Percentiles rank a stretch among this genome's conserved stretches.
Evolutionary conservation across 306 rosid species (phyloP).

Genomic region (Cyclanthera cordifolia): DNA sequence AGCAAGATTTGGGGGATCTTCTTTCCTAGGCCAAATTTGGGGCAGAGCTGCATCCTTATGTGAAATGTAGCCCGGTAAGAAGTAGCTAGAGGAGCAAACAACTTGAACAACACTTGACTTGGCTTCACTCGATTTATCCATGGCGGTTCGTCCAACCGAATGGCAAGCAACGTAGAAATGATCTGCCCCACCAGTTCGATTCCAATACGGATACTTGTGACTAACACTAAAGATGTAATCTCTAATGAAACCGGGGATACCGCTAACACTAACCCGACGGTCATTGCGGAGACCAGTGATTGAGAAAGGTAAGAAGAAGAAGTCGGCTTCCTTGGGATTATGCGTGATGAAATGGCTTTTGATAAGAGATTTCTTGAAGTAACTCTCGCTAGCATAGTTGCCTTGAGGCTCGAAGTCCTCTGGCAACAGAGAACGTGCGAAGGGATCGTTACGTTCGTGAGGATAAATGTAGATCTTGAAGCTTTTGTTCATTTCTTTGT

Average conservation of each 20-base stretch:
- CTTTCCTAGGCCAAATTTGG: slow-evolving; percentile 66
- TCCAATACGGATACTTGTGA: slow-evolving; percentile 58
- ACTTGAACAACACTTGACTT: slow-evolving; percentile 56
- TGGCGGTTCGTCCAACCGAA: slow-evolving; percentile 60
- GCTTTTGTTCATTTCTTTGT: slow-evolving; percentile 60
- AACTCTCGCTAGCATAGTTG: slow-evolving; percentile 84
- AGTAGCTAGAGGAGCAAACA: slow-evolving; percentile 70
- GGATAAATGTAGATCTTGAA: slow-evolving; percentile 85
- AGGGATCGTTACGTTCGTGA: slow-evolving; percentile 45
- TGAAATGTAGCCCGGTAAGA: slow-evolving; percentile 39
- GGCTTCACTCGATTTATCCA: slow-evolving; percentile 50
- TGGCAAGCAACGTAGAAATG: slow-evolving; percentile 81
- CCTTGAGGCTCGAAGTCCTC: slow-evolving; percentile 52
- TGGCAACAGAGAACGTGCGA: slow-evolving; percentile 60
- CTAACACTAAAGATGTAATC: slow-evolving; percentile 44
- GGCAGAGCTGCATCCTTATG: slow-evolving; percentile 73
- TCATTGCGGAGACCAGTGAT: slow-evolving; percentile 65
- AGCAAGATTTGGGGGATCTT: slow-evolving; percentile 37
- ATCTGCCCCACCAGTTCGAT: slow-evolving; percentile 55
- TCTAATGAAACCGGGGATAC: slow-evolving; percentile 47
- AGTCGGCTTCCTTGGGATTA: slow-evolving; percentile 50
- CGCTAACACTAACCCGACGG: slow-evolving; percentile 52
- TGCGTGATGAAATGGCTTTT: slow-evolving; percentile 52
- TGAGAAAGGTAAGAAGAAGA: slow-evolving; percentile 79
- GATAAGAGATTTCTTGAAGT: slow-evolving; percentile 53